A percentile compares a stretch with the other conserved stretches of the same genome.
phyloP scores from a whole-genome alignment of 768 basidiomycete species.

The Kwoniella bestiolae region DNA sequence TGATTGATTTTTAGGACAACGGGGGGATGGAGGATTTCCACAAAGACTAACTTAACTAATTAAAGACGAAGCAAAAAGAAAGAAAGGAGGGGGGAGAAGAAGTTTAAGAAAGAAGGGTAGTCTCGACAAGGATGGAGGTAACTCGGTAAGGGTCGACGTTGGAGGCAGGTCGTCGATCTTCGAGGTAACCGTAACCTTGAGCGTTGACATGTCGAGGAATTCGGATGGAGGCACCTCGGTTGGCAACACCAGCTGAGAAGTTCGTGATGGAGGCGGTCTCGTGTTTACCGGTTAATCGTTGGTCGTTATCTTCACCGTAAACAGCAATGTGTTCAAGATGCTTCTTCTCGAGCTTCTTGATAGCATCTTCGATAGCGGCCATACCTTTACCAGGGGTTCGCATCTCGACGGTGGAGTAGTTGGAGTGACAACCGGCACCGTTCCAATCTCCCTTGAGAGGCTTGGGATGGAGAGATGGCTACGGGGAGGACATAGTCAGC shows the following conservation, averaged over 20 bases:
- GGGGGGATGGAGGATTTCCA: background rate
- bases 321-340: slow-evolving; percentile 96
- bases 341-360: slow-evolving; percentile 86
- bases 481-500: background rate
- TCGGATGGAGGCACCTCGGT: slow-evolving; percentile 82
- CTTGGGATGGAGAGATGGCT: slow-evolving; percentile 99
- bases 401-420: slow-evolving; percentile 94
- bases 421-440: slow-evolving; percentile 96
- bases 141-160: slow-evolving; percentile 99
- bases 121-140: slow-evolving; percentile 69
- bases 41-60: background rate
- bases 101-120: slow-evolving; percentile 62
- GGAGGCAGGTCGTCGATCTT: slow-evolving; percentile 95
- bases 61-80: background rate
- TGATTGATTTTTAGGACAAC: slow-evolving; percentile 4
- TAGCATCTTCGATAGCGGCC: slow-evolving; percentile 86
- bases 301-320: slow-evolving; percentile 97
- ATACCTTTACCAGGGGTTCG: slow-evolving; percentile 87
- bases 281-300: slow-evolving; percentile 92
- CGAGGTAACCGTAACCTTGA: slow-evolving; percentile 92
- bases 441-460: slow-evolving; percentile 98
- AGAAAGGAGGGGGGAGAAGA: background rate
- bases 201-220: slow-evolving; percentile 91
- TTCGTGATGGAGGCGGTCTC: slow-evolving; percentile 92
- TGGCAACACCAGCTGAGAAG: slow-evolving; percentile 94